These are phyloP conservation scores for Ammopiptanthus mongolicus DNA, from an alignment of 306 rosid genomes.

Conservation along the genomic window DNA sequence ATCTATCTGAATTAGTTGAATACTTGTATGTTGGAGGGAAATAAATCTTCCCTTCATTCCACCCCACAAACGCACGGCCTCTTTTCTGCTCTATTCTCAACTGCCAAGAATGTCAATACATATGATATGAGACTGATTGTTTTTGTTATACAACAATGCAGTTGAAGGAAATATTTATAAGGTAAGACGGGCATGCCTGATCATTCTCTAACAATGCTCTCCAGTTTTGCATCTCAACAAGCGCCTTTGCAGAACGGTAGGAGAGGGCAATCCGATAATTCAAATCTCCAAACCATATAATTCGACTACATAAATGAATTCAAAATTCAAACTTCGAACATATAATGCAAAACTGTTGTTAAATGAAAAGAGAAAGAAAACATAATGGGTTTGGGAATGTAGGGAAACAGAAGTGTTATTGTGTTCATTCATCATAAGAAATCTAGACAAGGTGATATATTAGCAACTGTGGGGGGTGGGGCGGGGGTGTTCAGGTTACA, in stretches of 20 bases:
- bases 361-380: not conserved
- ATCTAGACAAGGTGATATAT: not conserved
- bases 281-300: constrained; percentile 98
- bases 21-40: constrained; percentile 99
- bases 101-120: constrained; percentile 42
- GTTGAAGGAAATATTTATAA: not conserved
- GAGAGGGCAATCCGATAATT: constrained; percentile 92
- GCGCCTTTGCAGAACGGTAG: constrained; percentile 90
- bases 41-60: constrained; percentile 97
- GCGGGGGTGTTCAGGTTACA: not conserved
- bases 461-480: not conserved
- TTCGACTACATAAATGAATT: constrained; percentile 47
- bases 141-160: not conserved
- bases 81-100: constrained; percentile 83
- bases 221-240: constrained; percentile 99
- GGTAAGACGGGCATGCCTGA: constrained; percentile 53
- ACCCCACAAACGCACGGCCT: constrained; percentile 80
- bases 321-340: constrained; percentile 15
- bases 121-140: not conserved
- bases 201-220: constrained; percentile 95
- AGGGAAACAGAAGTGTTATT: not conserved
- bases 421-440: not conserved
- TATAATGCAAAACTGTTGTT: not conserved
- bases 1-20: constrained; percentile 94
- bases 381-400: not conserved